Conservation (phyloP, 768 basidiomycete species). For the Naganishia friedmannii region DNA sequence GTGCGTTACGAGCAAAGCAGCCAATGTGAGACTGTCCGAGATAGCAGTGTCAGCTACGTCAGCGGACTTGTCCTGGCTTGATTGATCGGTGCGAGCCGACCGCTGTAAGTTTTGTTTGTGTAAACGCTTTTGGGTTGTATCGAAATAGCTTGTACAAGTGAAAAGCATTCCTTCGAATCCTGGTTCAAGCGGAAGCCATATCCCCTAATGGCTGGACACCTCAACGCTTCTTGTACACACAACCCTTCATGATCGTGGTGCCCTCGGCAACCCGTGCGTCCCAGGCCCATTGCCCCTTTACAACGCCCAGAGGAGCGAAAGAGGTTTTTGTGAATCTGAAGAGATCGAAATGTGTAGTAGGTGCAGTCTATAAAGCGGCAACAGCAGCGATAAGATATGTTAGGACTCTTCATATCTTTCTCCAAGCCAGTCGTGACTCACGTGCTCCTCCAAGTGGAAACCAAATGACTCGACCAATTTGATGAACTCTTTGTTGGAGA, state of each 20-base stretch:
- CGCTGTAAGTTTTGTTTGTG: not conserved
- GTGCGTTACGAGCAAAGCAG: conserved; percentile 93
- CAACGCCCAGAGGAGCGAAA: conserved; percentile 41
- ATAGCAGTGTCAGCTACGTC: conserved; percentile 95
- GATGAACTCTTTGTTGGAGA: conserved; percentile 47
- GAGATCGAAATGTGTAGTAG: conserved; percentile 52
- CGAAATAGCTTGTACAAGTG: not conserved
- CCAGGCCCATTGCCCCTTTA: conserved; percentile 45
- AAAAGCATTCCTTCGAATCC: not conserved
- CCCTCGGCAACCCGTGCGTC: conserved; percentile 45
- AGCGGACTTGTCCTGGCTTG: conserved; percentile 58
- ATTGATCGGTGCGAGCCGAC: not conserved
- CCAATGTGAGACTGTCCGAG: conserved; percentile 63
- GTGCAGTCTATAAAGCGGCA: conserved; percentile 39
- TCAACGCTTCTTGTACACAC: conserved; percentile 53
- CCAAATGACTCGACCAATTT: conserved; percentile 49
- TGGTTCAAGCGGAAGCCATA: not conserved
- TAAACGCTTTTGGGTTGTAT: not conserved
- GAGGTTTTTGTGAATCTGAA: conserved; percentile 47
- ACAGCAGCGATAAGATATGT: not conserved
- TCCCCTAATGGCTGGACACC: not conserved
- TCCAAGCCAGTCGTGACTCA: conserved; percentile 24
- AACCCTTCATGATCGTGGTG: conserved; percentile 49
- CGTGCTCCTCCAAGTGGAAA: conserved; percentile 44
- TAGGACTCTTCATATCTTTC: not conserved